A percentile compares a stretch with the other conserved stretches of the same genome.
These are phyloP conservation scores for Parvularia atlantis DNA, from an alignment of 78 protist genomes.

Conservation along the genomic window DNA sequence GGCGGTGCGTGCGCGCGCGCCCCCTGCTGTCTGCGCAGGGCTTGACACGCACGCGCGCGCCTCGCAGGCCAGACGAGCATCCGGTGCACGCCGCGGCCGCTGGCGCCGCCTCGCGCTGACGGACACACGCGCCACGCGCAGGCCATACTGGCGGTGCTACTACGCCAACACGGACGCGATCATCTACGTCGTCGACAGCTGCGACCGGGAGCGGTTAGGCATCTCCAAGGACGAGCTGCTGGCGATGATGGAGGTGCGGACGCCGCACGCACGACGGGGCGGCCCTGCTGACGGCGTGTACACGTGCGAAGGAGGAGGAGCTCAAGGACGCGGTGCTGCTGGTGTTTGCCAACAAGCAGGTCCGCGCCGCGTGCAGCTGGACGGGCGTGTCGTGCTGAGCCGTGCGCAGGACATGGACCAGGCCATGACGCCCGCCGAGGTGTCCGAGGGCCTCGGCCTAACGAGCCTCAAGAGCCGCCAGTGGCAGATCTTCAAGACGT, in stretches of 20 bases:
- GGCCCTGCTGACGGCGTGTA: no score
- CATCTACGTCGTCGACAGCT: constrained; percentile 86
- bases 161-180: constrained; percentile 88
- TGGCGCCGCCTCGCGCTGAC: not conserved
- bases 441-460: constrained; percentile 50
- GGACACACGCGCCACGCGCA: not conserved
- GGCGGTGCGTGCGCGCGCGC: no score
- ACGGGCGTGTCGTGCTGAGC: not conserved
- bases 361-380: not conserved
- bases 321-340: constrained; percentile 66
- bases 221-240: constrained; percentile 70
- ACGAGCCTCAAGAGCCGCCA: constrained; percentile 42
- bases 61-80: constrained; percentile 37
- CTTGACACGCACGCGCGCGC: not conserved
- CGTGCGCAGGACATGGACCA: constrained; percentile 48
- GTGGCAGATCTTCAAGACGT: constrained; percentile 71
- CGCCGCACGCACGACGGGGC: not conserved
- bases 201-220: constrained; percentile 71
- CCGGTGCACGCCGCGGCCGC: not conserved
- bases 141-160: constrained; percentile 97
- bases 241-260: constrained; percentile 60
- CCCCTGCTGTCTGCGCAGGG: not conserved
- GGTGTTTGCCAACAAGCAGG: constrained; percentile 88
- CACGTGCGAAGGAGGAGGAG: constrained; percentile 53
- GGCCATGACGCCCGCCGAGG: constrained; percentile 50